A percentile compares a stretch with the other conserved stretches of the same genome.
phyloP scores from a whole-genome alignment of 345 rosid genomes.

The Salix arbutifolia region DNA sequence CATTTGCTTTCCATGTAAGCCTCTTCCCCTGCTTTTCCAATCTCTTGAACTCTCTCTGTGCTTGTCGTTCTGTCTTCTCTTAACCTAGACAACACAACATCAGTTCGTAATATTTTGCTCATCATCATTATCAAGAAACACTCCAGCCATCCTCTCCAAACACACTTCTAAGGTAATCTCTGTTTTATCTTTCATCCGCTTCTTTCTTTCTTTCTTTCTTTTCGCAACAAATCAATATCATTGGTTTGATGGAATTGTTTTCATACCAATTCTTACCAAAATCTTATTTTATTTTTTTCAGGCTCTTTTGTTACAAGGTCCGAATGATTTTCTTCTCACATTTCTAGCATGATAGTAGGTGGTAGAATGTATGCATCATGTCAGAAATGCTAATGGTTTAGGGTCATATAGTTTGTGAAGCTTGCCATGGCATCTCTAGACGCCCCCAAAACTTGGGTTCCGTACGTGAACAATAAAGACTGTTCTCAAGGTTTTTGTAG shows the following conservation, averaged over 20 bases:
- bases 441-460: slow-evolving; percentile 46
- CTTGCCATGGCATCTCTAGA: slow-evolving; percentile 22
- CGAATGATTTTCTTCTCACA: neutral
- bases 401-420: neutral
- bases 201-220: neutral
- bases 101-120: neutral
- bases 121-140: neutral
- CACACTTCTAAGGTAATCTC: neutral
- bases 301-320: neutral
- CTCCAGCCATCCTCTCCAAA: neutral
- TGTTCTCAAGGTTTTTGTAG: slow-evolving; percentile 77
- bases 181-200: too few relatives aligned
- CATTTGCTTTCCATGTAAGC: slow-evolving; percentile 30
- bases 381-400: neutral
- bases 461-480: slow-evolving; percentile 55
- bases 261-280: neutral
- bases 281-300: neutral
- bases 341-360: neutral
- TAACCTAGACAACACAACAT: neutral
- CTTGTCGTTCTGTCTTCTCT: neutral
- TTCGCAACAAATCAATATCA: neutral
- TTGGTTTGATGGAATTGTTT: neutral
- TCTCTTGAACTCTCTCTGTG: neutral
- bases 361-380: neutral
- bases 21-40: slow-evolving; percentile 13